Evolutionary conservation across 805 yeast species (phyloP), one percentile per base, ranked within the genome.

Genomic region (Citeromyces nyonsensis): DNA sequence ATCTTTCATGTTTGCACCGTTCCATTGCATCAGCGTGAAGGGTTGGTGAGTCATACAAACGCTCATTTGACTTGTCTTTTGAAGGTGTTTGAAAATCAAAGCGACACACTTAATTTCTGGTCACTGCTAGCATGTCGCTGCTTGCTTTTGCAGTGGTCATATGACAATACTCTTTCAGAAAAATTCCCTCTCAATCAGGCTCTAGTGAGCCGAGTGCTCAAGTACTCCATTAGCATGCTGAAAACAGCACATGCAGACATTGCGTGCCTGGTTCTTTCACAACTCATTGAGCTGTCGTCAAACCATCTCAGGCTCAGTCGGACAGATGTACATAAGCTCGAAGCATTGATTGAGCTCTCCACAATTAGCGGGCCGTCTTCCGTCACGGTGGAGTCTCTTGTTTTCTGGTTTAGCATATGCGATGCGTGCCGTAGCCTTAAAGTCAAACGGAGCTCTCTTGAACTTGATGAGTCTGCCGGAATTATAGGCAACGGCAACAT

Each of bases 301-400:
- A 27, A 6, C 15, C 29, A 10, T 27, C 22, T 7, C n/a, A 15
- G 29, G 15, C 15, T n/a, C 15, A 27, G 13, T 14, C 15, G 8
- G 10, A 15, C 15, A 27, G 13, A 6, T 7, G 35, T 54, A 4
- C 65, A 58, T 29, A 69, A 66, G 38, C 47, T 73, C 24, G 66
- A 63, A 28, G 65, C 64, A 20, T 33, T 72, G 2, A 51, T 67
- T 30, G 78, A 73, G 25, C 44, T 66, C 5, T 53, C 80, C 0
- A 77, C 69, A 29, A 53, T 73, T 1, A 68, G 66, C 45, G 88
- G 88, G 0, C 88, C 91, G 2, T 44, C 51, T 1, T 15, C 39
- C 1, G 33, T 74, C 1, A 56, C 63, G 30, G 52, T 63, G 28
- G 69, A 63, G 31, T 54, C 78, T 3, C 50, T 70, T 20, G 39